Evolutionary conservation across 2,329 filamentous ascomycete species (phyloP), one percentile per base, ranked within the genome.

Genomic region (Cadophora luteo-olivacea): DNA sequence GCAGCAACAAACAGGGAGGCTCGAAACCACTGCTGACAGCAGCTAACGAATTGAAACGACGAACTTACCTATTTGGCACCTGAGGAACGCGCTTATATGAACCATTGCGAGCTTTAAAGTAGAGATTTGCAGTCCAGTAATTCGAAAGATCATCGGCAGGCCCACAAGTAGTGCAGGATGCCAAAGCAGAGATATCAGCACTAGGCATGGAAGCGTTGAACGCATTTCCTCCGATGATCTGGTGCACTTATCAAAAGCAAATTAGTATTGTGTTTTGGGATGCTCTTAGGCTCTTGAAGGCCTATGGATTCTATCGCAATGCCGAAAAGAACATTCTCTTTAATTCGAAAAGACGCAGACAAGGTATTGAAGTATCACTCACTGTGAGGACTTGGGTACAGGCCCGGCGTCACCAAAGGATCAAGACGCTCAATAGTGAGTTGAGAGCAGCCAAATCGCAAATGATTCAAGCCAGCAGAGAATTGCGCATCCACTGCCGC

Each of bases 71-170:
- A 25, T 54, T 54, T 54, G 51, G 51, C 22, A 54, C 14, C 25
- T 54, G 51, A 54, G 51, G 51, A 54, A 70, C 66, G 51, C 66
- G 69, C 8, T 68, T 65, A n/a, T 69, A 70, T 25, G 67, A 69
- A n/a, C 69, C 69, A 25, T 70, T 70, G 2, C 70, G 68, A 45
- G 75, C 75, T 68, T 76, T 76, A 70, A 76, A 76, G 68, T 75
- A 76, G 66, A 78, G 25, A 55, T 76, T 75, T 1, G 75, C 75
- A 4, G 75, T 76, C 75, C 75, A 76, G 70, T 75, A 76, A 61
- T 78, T 76, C 19, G 65, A 72, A 67, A 73, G 67, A 67, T 78
- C 77, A 45, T 79, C 67, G 1, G 64, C n/a, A 36, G 67, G 65
- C 1, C 41, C 36, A 61, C 69, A 71, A 7, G 69, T 69, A 22